These are phyloP conservation scores for Megacollybia marginata DNA, from an alignment of 768 basidiomycete species.

Conservation along the genomic window DNA sequence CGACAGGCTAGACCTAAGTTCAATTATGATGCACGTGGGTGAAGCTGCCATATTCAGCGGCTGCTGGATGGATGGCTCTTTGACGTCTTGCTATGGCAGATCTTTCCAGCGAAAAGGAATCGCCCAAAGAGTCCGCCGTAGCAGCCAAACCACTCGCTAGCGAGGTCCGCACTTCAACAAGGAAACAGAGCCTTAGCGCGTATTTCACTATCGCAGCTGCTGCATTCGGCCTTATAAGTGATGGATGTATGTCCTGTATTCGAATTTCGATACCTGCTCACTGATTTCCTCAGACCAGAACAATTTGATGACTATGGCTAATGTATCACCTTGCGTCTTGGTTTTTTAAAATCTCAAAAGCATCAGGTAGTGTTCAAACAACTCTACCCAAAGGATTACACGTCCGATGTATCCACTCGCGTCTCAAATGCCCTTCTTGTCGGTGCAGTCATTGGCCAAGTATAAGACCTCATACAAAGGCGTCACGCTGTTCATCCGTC, in stretches of 20 bases:
- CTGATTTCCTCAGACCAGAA: constrained; percentile 47
- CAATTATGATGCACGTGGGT: too few relatives aligned
- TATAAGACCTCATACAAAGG: not conserved
- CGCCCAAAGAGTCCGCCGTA: not conserved
- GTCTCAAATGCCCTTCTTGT: constrained; percentile 67
- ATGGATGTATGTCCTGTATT: constrained; percentile 39
- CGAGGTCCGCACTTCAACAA: constrained; percentile 12
- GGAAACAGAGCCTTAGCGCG: constrained; percentile 42
- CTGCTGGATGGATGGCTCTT: too few relatives aligned
- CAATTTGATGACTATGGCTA: constrained; percentile 64
- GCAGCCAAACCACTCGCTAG: constrained; percentile 7
- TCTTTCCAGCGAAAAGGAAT: not conserved
- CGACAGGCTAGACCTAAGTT: too few relatives aligned
- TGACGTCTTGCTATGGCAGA: not conserved
- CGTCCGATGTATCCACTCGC: constrained; percentile 51
- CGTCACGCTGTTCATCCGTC: not conserved
- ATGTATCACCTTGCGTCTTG: constrained; percentile 26
- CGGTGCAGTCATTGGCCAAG: constrained; percentile 29
- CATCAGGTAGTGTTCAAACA: constrained; percentile 57
- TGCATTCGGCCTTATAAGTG: constrained; percentile 59
- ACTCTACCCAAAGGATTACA: constrained; percentile 59
- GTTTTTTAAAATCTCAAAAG: constrained; percentile 2
- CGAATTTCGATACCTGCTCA: not conserved
- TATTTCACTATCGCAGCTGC: constrained; percentile 60
- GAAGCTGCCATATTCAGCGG: too few relatives aligned